Conservation (phyloP, 129 eudicot genomes). For the Artemisia annua region DNA sequence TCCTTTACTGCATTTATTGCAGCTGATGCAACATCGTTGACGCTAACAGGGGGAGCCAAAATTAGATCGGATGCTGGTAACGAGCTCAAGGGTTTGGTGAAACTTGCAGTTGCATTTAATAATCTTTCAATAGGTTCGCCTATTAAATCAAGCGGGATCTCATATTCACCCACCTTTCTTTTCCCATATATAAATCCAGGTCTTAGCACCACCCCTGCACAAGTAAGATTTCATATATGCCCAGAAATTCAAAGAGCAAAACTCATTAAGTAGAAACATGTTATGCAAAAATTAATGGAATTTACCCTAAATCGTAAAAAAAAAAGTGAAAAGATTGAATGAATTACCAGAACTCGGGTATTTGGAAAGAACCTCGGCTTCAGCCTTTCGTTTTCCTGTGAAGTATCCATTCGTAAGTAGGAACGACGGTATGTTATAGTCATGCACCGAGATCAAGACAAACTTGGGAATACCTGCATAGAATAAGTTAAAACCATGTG, state of each 20-base stretch:
- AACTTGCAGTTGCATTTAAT: conserved; percentile 58
- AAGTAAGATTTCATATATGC: neutral
- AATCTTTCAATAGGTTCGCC: conserved; percentile 86
- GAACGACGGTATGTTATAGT: conserved; percentile 89
- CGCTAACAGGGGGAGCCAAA: conserved; percentile 88
- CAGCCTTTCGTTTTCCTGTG: conserved; percentile 98
- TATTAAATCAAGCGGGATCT: conserved; percentile 79
- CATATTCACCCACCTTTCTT: conserved; percentile 84
- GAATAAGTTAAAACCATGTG: neutral
- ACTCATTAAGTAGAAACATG: too few species aligned
- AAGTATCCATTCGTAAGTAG: conserved; percentile 82
- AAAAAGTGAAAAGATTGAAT: conserved; percentile 1
- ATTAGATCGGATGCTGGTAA: conserved; percentile 88
- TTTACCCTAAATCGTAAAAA: too few species aligned
- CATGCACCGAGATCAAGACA: conserved; percentile 95
- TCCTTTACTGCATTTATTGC: conserved; percentile 74
- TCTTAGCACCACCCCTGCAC: conserved; percentile 83
- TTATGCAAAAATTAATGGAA: too few species aligned
- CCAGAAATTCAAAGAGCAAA: neutral
- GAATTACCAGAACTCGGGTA: conserved; percentile 77
- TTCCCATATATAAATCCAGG: conserved; percentile 97
- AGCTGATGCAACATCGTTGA: conserved; percentile 83
- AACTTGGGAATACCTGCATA: conserved; percentile 86
- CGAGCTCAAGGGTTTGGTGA: conserved; percentile 70
- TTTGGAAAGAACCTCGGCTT: conserved; percentile 86